These are phyloP conservation scores for Aspergillus thermomutatus DNA, from an alignment of 2,329 filamentous ascomycete species.

Conservation along the genomic window DNA sequence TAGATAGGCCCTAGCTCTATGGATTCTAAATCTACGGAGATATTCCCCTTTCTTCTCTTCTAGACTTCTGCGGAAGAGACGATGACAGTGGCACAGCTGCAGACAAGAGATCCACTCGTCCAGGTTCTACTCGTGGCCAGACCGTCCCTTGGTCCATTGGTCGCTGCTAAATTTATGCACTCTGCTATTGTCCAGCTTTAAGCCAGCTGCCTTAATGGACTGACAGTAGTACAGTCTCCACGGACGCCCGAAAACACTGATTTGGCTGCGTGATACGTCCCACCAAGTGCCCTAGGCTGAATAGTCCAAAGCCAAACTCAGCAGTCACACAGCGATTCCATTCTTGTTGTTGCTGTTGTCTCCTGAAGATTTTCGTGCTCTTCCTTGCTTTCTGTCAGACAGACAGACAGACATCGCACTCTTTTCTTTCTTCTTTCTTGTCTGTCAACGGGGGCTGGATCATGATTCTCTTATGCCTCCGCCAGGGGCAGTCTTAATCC, in stretches of 20 bases:
- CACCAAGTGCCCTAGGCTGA: neutral
- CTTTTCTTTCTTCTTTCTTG: neutral
- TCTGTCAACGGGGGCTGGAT: neutral
- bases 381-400: neutral
- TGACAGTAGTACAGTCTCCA: too few species aligned
- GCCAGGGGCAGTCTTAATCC: neutral
- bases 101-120: neutral
- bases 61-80: neutral
- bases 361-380: neutral
- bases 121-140: neutral
- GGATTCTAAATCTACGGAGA: neutral
- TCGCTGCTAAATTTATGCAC: neutral
- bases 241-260: neutral
- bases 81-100: neutral
- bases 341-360: neutral
- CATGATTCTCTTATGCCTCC: neutral
- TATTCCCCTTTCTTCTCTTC: neutral
- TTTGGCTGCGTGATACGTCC: neutral
- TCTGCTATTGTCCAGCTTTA: too few species aligned
- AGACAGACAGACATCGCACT: neutral
- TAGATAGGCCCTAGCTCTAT: neutral
- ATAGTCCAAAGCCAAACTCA: neutral
- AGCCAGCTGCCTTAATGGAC: neutral
- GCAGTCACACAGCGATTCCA: neutral
- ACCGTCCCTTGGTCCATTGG: neutral